Base-by-base conservation (phyloP, 2,329 filamentous ascomycete species). In the Phaeosphaeriaceae sp. region DNA sequence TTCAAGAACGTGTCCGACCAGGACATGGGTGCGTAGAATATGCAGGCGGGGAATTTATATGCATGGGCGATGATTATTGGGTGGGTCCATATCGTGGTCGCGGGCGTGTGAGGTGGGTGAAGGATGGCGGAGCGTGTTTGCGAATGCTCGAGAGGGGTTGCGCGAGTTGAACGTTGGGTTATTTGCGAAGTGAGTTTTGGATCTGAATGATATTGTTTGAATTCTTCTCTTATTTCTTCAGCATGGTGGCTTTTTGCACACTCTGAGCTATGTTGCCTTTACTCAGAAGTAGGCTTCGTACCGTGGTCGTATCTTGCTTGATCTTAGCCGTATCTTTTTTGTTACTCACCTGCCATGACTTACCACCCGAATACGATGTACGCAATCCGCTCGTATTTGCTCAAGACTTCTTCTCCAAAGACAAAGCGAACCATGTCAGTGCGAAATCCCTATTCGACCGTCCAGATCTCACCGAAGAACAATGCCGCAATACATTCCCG, bases 401-500 rank as follows among this genome's bases (percentile, higher is more conserved):
- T 33, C 22, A 44, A 21, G 19, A 4, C 46, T n/a, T 44, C 20
- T 19, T 20, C 21, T 20, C 20, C 33, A 24, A 15, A 31, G 6
- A 48, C 10, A 10, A 25, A 11, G 31, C 31, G 22, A 22, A 21
- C 27, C 19, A 21, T 5, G 15, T n/a, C 36, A 40, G 15, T 40
- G 13, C 36, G 17, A 17, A 7, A 40, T 15, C 36, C 17, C 36
- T 40, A 13, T n/a, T 40, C 36, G 36, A 53, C 21, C 33, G 24
- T 13, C 36, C 62, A 4, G 40, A 60, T 55, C 48, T 66, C 2
- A 21, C 48, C 6, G 63, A 68, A 44, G 24, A 56, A 15, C 31
- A 66, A 54, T 68, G 65, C 44, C 58, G 40, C 33, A 33, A 9
- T 2, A 21, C 40, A 1, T 66, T 64, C 25, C 65, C 62, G 10